phyloP scores from a whole-genome alignment of 1,139 yeast species.

The Suhomyces guaymorum region DNA sequence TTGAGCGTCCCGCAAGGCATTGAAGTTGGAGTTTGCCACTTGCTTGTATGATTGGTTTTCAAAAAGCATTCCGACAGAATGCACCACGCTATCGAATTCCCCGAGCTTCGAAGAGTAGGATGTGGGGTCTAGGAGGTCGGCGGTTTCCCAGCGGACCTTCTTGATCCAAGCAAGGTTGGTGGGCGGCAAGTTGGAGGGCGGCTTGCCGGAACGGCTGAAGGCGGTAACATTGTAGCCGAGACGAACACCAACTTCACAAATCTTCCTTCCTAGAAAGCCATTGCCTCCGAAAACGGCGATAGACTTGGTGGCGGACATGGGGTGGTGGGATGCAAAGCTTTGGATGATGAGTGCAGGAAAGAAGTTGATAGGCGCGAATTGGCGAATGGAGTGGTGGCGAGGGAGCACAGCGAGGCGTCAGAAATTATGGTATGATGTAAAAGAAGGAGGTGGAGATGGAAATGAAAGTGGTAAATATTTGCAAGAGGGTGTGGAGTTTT shows the following conservation, averaged over 20 bases:
- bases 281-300: conserved; percentile 83
- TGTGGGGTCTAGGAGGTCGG: conserved; percentile 65
- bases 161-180: conserved; percentile 46
- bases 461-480: background rate
- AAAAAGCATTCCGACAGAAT: conserved; percentile 72
- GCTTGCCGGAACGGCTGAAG: conserved; percentile 57
- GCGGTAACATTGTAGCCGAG: conserved; percentile 68
- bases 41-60: conserved; percentile 69
- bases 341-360: background rate
- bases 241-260: conserved; percentile 67
- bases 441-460: background rate
- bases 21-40: conserved; percentile 44
- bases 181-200: conserved; percentile 41
- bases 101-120: conserved; percentile 51
- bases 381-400: no score
- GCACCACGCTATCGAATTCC: conserved; percentile 70
- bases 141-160: conserved; percentile 67
- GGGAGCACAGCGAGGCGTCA: no score
- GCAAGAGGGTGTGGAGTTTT: background rate
- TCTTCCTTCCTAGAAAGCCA: conserved; percentile 74
- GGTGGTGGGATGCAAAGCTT: background rate
- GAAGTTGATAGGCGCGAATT: background rate
- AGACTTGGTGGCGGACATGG: conserved; percentile 26
- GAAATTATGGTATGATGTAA: no score
- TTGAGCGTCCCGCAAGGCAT: conserved; percentile 33